Conservation (phyloP, 2,329 filamentous ascomycete species). For the Emergomyces orientalis region DNA sequence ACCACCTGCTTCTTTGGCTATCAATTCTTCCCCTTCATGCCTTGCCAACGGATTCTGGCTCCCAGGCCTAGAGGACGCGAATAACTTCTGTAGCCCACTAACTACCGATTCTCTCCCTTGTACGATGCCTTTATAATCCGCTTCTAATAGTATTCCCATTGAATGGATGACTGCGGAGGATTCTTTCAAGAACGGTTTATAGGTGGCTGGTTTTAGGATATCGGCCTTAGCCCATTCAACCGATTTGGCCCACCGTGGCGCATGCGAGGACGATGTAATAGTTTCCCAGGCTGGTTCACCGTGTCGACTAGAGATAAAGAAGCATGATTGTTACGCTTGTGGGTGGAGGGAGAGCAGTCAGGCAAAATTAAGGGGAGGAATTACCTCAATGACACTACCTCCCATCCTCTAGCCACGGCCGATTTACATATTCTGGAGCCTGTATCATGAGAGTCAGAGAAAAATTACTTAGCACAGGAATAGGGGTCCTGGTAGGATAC, state of each 20-base stretch:
- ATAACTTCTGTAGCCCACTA: conserved; percentile 66
- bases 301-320: conserved; percentile 56
- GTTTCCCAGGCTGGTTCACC: conserved; percentile 79
- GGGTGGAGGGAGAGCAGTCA: not conserved
- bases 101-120: conserved; percentile 76
- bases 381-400: conserved; percentile 86
- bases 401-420: conserved; percentile 76
- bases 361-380: conserved; percentile 4
- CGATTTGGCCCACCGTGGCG: conserved; percentile 70
- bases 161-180: conserved; percentile 84
- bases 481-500: not conserved
- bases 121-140: conserved; percentile 91
- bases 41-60: conserved; percentile 63
- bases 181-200: conserved; percentile 62
- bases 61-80: conserved; percentile 53
- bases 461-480: not conserved
- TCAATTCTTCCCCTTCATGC: conserved; percentile 50
- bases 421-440: conserved; percentile 80
- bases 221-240: conserved; percentile 85
- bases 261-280: conserved; percentile 59
- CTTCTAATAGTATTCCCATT: conserved; percentile 93
- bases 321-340: not conserved
- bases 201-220: conserved; percentile 72
- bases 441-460: conserved; percentile 20
- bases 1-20: conserved; percentile 56